Evolutionary conservation across 345 rosid species (phyloP).

Genomic region (Corymbia maculata): DNA sequence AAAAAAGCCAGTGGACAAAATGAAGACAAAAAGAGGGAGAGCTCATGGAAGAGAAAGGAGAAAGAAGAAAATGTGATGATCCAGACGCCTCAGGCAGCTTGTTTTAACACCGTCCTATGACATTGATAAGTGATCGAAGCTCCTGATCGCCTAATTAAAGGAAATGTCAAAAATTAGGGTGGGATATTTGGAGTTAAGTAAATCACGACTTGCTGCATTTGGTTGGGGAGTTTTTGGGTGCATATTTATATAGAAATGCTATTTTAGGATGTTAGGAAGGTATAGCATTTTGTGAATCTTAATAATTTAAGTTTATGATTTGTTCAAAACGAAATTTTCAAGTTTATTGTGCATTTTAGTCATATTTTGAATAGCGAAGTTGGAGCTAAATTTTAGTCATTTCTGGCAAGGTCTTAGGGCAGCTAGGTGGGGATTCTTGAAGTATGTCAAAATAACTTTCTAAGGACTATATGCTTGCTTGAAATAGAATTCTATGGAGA

Average conservation of each 20-base stretch:
- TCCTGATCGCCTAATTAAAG: not conserved
- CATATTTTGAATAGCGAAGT: too few relatives aligned
- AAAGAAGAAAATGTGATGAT: not conserved
- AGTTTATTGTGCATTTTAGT: accelerated
- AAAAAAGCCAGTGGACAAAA: too few relatives aligned
- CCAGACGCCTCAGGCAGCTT: accelerated
- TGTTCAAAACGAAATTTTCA: not conserved
- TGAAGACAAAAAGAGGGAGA: not conserved
- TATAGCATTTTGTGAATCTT: not conserved
- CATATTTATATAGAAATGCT: not conserved
- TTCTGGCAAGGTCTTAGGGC: not conserved
- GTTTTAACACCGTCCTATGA: too few relatives aligned
- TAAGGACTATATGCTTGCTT: too few relatives aligned
- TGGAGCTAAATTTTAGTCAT: not conserved
- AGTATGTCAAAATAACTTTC: too few relatives aligned
- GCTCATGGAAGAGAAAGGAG: not conserved
- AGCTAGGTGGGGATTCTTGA: too few relatives aligned
- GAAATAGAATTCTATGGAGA: too few relatives aligned
- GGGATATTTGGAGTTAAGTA: not conserved
- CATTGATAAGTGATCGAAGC: accelerated
- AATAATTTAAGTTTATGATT: not conserved
- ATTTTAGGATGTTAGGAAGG: not conserved
- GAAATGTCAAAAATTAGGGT: not conserved
- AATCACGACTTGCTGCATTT: too few relatives aligned
- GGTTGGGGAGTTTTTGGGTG: not conserved